Evolutionary conservation across 495 filamentous ascomycete genomes (phyloP), one percentile per base, ranked within the genome.

Genomic region (Lasiosphaeris hirsuta): DNA sequence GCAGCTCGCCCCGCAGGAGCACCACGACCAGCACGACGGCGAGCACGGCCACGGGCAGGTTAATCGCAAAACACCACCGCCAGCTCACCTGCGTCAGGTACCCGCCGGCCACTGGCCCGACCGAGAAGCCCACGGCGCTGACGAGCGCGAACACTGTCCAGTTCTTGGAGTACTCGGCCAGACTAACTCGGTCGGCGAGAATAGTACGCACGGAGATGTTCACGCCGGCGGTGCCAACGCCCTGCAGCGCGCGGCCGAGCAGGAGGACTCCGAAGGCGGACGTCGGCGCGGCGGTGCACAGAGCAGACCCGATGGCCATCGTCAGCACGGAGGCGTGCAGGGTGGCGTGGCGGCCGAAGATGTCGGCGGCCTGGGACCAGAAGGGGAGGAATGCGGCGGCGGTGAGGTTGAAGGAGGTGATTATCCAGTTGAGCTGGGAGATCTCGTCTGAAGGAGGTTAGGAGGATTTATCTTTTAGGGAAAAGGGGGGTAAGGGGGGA

Each of bases 401-500:
- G n/a, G 81, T 82, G 4, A 87, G 72, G 57, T 78, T 85, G 67
- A 83, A 86, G 14, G 82, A 71, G 0, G 83, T 81, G 47, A 86
- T 76, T 62, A 86, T 84, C 83, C 83, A 86, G 62, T 84, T 86
- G 7, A 85, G 70, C 57, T 85, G 78, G 14, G 72, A 67, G 34
- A 84, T 68, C 60, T 81, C 64, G 55, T 77, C 82, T 83, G 45
- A 18, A 18, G 6, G 3, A 17, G 35, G 55, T 58, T 38, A 60
- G 13, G 15, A 13, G 30, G 33, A 41, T 46, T 30, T 11, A 18
- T 14, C 39, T 11, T 10, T 50, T 45, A 40, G 46, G 9, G 23
- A 1, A 23, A 23, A 14, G 18, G 17, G 11, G 30, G 35, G 15
- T 19, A 42, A 43, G 37, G n/a, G 38, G 44, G 19, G 10, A 35